These are phyloP conservation scores for Phytophthora tubulina DNA, from an alignment of 352 stramenopile species.

Conservation along the genomic window DNA sequence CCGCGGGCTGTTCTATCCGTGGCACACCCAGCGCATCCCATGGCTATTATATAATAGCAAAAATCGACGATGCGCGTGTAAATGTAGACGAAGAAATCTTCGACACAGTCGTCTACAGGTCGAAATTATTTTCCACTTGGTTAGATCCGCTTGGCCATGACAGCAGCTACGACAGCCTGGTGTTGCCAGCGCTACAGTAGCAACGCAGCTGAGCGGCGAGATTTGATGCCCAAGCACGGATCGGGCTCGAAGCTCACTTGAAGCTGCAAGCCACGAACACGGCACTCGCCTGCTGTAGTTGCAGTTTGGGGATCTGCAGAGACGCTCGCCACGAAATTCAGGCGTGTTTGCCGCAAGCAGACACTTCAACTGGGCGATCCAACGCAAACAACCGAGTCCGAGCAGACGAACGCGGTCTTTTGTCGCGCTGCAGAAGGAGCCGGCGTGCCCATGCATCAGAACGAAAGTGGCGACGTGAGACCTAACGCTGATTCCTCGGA, in stretches of 20 bases:
- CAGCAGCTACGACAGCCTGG: not conserved
- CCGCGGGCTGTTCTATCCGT: no score
- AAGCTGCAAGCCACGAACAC: not conserved
- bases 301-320: slow-evolving; percentile 14
- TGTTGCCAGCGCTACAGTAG: not conserved
- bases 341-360: not conserved
- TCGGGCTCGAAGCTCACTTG: slow-evolving; percentile 3
- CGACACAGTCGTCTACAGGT: no score
- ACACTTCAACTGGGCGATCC: slow-evolving; percentile 25
- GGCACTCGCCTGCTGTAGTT: slow-evolving; percentile 3
- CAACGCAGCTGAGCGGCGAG: slow-evolving; percentile 6
- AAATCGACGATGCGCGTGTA: not conserved
- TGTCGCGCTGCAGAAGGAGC: slow-evolving; percentile 12
- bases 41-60: not conserved
- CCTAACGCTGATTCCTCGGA: no score
- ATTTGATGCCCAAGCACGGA: slow-evolving; percentile 11
- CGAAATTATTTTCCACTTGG: no score
- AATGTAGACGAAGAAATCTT: not conserved
- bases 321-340: slow-evolving; percentile 6
- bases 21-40: not conserved
- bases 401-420: slow-evolving; percentile 21
- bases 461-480: not conserved
- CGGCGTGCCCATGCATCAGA: slow-evolving; percentile 9
- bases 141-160: no score
- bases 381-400: slow-evolving; percentile 8